Evolutionary conservation across 768 basidiomycete genomes (phyloP).

Genomic region (Jaapia argillacea): DNA sequence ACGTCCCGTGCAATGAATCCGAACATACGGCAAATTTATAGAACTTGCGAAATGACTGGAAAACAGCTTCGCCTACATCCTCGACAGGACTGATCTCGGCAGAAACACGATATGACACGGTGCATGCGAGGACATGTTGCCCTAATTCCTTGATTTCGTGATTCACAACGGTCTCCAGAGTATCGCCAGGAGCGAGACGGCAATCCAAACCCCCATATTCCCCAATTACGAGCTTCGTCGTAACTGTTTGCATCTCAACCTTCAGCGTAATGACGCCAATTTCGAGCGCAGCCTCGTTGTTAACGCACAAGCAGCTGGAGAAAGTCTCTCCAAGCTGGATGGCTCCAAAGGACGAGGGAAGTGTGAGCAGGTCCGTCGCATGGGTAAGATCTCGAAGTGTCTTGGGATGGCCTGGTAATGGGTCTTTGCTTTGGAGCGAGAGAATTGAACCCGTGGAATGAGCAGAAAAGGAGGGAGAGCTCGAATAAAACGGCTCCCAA

Average conservation of each 20-base stretch:
- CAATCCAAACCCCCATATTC: constrained; percentile 51
- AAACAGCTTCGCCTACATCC: constrained; percentile 39
- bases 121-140: constrained; percentile 81
- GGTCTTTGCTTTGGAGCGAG: constrained; percentile 63
- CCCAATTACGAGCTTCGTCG: constrained; percentile 48
- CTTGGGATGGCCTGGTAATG: constrained; percentile 70
- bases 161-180: constrained; percentile 56
- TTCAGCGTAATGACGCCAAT: constrained; percentile 56
- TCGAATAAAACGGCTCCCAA: constrained; percentile 86
- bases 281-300: constrained; percentile 61
- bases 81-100: constrained; percentile 29
- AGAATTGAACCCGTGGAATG: constrained; percentile 71
- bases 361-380: constrained; percentile 66
- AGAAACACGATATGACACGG: constrained; percentile 76
- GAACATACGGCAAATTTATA: constrained; percentile 83
- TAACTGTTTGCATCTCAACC: constrained; percentile 82
- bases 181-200: constrained; percentile 43
- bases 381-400: constrained; percentile 76
- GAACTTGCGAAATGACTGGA: constrained; percentile 78
- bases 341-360: constrained; percentile 76
- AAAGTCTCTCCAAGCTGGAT: constrained; percentile 90
- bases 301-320: constrained; percentile 69
- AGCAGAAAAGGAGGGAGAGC: constrained; percentile 70
- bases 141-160: constrained; percentile 94
- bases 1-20: neutral